phyloP scores from a whole-genome alignment of 2,329 filamentous ascomycete species.

The Nemania bipapillata region DNA sequence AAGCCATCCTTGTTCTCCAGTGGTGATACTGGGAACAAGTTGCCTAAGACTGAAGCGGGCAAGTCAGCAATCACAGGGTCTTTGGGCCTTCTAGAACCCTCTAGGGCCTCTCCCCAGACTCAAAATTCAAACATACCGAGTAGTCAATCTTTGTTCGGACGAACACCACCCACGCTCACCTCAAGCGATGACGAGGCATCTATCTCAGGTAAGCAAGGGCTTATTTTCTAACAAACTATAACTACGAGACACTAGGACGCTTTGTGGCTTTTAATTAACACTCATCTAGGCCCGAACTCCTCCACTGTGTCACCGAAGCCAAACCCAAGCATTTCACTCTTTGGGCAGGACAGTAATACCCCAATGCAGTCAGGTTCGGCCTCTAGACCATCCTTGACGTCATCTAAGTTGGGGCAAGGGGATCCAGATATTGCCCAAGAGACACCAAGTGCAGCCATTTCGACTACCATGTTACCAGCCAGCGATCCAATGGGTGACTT shows the following conservation, averaged over 20 bases:
- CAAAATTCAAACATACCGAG: constrained; percentile 14
- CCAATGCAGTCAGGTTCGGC: not conserved
- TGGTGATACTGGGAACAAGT: not conserved
- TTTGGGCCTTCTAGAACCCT: constrained; percentile 4
- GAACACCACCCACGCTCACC: not conserved
- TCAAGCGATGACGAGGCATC: not conserved
- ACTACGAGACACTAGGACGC: not conserved
- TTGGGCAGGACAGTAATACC: constrained; percentile 1
- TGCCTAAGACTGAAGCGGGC: not conserved
- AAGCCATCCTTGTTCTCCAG: constrained; percentile 18
- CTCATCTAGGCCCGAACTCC: not conserved
- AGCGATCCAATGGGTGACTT: constrained; percentile 62
- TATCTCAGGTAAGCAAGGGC: constrained; percentile 23
- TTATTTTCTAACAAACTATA: not conserved
- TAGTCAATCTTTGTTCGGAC: not conserved
- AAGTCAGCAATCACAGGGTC: not conserved
- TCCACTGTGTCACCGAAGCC: not conserved
- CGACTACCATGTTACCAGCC: constrained; percentile 32
- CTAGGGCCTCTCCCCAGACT: not conserved
- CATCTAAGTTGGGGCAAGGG: not conserved
- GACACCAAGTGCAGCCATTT: not conserved
- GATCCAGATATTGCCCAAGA: not conserved
- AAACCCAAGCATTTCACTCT: not conserved
- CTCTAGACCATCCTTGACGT: not conserved
- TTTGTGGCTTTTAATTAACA: constrained; percentile 15